Evolutionary conservation across 257 asterid species (phyloP), one percentile per base, ranked within the genome.

Genomic region (Solanum sitiens): DNA sequence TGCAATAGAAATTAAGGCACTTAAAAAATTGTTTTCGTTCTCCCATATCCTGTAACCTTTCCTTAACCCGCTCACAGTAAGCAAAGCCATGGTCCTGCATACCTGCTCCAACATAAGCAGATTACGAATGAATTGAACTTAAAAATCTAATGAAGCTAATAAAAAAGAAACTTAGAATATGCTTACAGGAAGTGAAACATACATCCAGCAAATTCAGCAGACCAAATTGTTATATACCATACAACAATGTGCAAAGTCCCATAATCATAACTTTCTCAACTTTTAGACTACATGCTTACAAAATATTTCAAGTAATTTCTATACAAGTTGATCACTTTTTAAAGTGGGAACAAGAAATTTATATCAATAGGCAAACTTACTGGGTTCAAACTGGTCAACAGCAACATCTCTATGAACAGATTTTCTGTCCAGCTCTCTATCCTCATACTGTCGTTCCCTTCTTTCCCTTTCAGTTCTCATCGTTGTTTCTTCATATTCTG

Each of bases 41-140:
- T 87, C 89, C 94, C 88, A 94, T 87, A 83, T 89, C 92, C 83
- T 91, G 92, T 79, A 94, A 84, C 86, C 92, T 90, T 88, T 92
- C 96, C 90, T 92, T 92, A 80, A 80, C 91, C 92, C 93, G 94
- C 89, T 93, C 94, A 71, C 90, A 89, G 87, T 94, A 92, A 89
- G 92, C 91, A 87, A 92, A 80, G 72, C 89, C 94, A 53, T 91
- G 92, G 70, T 92, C 95, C 84, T 83, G 94, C 90, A 92, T 85
- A 88, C 94, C 98, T 96, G 96, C 86, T 70, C 84, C 89, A 86
- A 88, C 76, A 84, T 83, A 68, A 82, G 59, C 47, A 27, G 65
- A 67, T 61, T 27, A 53, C 87, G 6, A 84, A 67, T 74, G 42
- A 65, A 90, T 86, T 85, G 53, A 82, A 15, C 25, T 44, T 11